Evolutionary conservation across 495 filamentous ascomycete genomes (phyloP).

Genomic region (Penicillium taxi): DNA sequence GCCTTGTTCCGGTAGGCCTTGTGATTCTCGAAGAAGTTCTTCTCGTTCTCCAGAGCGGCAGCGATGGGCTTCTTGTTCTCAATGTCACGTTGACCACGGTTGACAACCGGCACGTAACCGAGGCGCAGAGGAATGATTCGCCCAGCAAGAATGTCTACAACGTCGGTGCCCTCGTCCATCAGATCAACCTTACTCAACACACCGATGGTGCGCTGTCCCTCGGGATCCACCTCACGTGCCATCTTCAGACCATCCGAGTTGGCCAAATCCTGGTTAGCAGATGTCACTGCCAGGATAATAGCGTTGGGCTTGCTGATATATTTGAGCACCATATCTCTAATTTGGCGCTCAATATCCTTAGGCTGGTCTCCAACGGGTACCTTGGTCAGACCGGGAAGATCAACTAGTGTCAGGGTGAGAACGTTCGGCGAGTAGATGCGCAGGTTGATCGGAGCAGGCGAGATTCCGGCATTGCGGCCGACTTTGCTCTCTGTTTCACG

Average conservation of each 20-base stretch:
- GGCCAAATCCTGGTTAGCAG: constrained; percentile 94
- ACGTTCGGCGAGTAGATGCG: constrained; percentile 98
- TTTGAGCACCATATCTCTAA: constrained; percentile 97
- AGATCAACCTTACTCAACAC: constrained; percentile 98
- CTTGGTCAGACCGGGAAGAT: constrained; percentile 94
- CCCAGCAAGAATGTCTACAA: constrained; percentile 97
- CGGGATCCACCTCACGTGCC: constrained; percentile 93
- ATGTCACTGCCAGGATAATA: constrained; percentile 93
- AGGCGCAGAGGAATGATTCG: constrained; percentile 93
- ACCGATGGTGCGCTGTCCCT: constrained; percentile 97
- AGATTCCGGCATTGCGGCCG: constrained; percentile 92
- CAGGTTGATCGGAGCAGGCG: constrained; percentile 90
- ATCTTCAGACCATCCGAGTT: constrained; percentile 98
- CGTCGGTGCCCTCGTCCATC: constrained; percentile 99
- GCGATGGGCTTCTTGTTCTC: constrained; percentile 92
- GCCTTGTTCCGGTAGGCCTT: constrained; percentile 98
- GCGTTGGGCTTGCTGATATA: constrained; percentile 97
- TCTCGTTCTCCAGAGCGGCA: constrained; percentile 89
- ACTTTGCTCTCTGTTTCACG: constrained; percentile 96
- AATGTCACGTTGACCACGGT: constrained; percentile 97
- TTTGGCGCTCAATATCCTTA: constrained; percentile 95
- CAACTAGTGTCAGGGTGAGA: constrained; percentile 92
- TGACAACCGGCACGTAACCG: constrained; percentile 97
- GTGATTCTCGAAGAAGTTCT: constrained; percentile 96
- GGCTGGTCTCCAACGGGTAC: constrained; percentile 98